phyloP scores from a whole-genome alignment of 164 flowering plant species.

The Umbilicus rupestris region DNA sequence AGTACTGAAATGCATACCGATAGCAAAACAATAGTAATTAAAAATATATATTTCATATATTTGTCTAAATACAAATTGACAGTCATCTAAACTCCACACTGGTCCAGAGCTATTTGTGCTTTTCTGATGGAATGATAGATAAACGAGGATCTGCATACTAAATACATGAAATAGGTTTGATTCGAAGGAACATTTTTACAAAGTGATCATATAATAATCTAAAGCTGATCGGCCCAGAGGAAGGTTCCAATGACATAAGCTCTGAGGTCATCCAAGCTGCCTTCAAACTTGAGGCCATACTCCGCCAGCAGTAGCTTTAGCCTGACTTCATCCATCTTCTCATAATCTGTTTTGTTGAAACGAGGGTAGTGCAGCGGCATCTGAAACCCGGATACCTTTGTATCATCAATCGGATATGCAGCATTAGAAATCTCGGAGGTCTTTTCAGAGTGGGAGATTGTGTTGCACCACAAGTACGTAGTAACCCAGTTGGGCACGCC shows the following conservation, averaged over 20 bases:
- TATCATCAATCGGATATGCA: neutral
- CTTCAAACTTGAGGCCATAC: conserved; percentile 23
- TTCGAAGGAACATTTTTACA: neutral
- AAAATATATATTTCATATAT: no score
- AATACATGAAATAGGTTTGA: no score
- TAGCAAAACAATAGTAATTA: no score
- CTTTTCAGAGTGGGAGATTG: neutral
- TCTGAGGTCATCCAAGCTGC: conserved; percentile 25
- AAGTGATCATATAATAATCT: neutral
- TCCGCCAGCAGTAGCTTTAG: conserved; percentile 24
- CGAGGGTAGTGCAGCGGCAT: conserved; percentile 1
- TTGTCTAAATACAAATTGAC: no score
- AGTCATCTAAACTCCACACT: no score
- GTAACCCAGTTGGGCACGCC: neutral
- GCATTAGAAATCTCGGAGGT: neutral
- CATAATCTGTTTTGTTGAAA: conserved; percentile 19
- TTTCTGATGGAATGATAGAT: no score
- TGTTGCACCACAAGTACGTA: neutral
- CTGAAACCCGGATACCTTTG: neutral
- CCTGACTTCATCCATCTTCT: conserved; percentile 34
- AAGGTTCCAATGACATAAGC: conserved; percentile 27
- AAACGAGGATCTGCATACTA: no score
- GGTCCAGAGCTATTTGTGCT: no score
- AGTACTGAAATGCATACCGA: no score
- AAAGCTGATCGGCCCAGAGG: conserved; percentile 27